A percentile compares a stretch with the other conserved stretches of the same genome.
Evolutionary conservation across 2,329 filamentous ascomycete species (phyloP).

Genomic region (Penicillium brasilianum): DNA sequence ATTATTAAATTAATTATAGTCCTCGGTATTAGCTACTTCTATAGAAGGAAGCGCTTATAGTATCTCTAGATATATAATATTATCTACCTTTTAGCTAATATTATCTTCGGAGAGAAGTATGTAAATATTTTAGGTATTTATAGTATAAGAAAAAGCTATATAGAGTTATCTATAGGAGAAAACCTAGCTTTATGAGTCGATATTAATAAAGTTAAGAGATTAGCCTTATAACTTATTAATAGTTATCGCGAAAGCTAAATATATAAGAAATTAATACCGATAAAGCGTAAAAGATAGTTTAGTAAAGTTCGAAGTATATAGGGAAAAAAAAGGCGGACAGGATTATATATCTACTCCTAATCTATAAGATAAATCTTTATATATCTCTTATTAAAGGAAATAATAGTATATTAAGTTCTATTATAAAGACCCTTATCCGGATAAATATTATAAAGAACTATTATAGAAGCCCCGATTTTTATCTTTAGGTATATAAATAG

Average conservation of each 20-base stretch:
- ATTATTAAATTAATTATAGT: too few species aligned
- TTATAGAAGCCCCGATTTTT: too few species aligned
- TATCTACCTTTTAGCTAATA: background rate
- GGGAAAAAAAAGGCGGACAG: background rate
- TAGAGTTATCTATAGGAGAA: background rate
- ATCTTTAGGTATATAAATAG: too few species aligned
- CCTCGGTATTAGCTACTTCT: too few species aligned
- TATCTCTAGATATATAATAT: conserved; percentile 4
- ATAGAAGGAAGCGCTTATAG: too few species aligned
- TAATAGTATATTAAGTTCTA: too few species aligned
- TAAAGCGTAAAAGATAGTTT: background rate
- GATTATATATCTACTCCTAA: background rate
- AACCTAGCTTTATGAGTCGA: background rate
- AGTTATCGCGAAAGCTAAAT: background rate
- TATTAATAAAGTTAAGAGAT: background rate
- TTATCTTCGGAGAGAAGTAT: background rate
- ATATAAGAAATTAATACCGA: background rate
- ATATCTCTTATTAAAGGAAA: too few species aligned
- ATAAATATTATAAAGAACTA: too few species aligned
- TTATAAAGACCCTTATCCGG: too few species aligned
- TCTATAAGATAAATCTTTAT: too few species aligned
- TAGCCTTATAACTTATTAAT: conserved; percentile 3
- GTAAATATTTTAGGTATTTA: background rate
- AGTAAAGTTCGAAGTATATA: background rate
- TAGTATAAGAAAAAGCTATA: background rate